These are phyloP conservation scores for Balansia obtecta DNA, from an alignment of 2,329 filamentous ascomycete species.

Conservation along the genomic window DNA sequence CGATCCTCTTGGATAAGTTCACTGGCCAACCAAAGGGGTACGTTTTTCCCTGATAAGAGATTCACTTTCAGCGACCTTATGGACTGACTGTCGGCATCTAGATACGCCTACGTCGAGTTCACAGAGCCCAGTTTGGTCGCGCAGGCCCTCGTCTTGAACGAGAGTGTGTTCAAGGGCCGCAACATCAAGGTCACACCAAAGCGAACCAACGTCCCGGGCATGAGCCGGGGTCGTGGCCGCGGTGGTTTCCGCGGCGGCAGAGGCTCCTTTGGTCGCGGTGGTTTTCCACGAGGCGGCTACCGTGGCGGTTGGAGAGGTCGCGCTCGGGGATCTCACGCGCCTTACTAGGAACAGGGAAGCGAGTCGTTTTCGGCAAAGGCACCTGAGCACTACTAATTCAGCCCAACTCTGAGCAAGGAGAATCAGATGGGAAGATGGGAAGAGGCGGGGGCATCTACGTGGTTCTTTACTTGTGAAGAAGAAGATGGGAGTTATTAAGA, in stretches of 20 bases:
- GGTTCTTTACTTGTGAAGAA: not conserved
- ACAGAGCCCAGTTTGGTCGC: constrained; percentile 86
- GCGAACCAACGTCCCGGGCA: constrained; percentile 90
- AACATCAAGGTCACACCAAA: constrained; percentile 94
- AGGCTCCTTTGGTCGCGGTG: constrained; percentile 41
- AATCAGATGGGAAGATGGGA: not conserved
- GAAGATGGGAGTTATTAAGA: not conserved
- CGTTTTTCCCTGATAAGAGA: not conserved
- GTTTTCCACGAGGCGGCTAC: constrained; percentile 46
- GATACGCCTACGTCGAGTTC: constrained; percentile 98
- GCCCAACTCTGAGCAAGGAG: not conserved
- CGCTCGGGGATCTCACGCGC: constrained; percentile 45
- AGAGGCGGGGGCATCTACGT: not conserved
- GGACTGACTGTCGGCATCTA: constrained; percentile 25
- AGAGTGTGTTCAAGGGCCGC: constrained; percentile 87
- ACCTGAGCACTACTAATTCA: constrained; percentile 6
- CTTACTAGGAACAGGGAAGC: constrained; percentile 42
- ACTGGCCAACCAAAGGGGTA: constrained; percentile 99
- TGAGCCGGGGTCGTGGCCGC: constrained; percentile 67
- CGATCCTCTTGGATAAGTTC: constrained; percentile 95
- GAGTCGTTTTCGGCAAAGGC: constrained; percentile 11
- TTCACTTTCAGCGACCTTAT: not conserved
- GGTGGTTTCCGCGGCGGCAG: constrained; percentile 40
- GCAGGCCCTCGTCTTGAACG: constrained; percentile 87
- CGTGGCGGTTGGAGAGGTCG: constrained; percentile 56